Evolutionary conservation across 2,329 filamentous ascomycete genomes (phyloP), one percentile per base, ranked within the genome.

Genomic region (Pyrenophora tritici-repentis): DNA sequence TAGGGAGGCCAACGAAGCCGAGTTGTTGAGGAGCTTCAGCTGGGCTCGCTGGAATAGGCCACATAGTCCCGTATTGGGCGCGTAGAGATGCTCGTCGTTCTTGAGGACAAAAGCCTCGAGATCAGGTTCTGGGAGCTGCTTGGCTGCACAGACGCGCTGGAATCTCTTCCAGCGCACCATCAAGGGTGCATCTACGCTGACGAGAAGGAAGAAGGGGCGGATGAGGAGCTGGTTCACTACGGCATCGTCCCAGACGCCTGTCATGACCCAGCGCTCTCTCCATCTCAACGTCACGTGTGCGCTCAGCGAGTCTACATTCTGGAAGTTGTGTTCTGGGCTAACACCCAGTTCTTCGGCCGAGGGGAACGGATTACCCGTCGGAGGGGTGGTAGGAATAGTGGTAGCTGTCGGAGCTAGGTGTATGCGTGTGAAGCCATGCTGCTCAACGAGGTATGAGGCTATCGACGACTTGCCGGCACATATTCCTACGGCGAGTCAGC

Each of bases 381-480:
- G 14, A n/a, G 18, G 14, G 5, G 31, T 29, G 14, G 16, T 32
- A 13, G 65, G 56, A 18, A 77, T 73, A 2, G 73, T 76, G 14
- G 65, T 50, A 40, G 67, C 59, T 12, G 63, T 68, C 29, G 67
- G 71, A 36, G 71, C 74, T 24, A 96, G 80, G 63, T 84, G 81
- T 50, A 97, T 82, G 39, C 84, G 84, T 54, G 83, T 85, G 76
- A 97, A 99, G 55, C 84, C 86, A 74, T 97, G 89, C 59, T 92
- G 84, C 58, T 91, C 83, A 58, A 92, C 84, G 7, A 99, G 84
- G 72, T 96, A 97, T 47, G 90, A 84, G 50, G 91, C 91, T 59
- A 97, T 90, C 8, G 91, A 90, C 70, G 86, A 87, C 78, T 97
- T 97, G 67, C 94, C 94, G 41, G 93, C 87, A 78, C 92, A 97